These are phyloP conservation scores for Stachybotrys echinatus DNA, from an alignment of 2,329 filamentous ascomycete genomes.

Conservation along the genomic window DNA sequence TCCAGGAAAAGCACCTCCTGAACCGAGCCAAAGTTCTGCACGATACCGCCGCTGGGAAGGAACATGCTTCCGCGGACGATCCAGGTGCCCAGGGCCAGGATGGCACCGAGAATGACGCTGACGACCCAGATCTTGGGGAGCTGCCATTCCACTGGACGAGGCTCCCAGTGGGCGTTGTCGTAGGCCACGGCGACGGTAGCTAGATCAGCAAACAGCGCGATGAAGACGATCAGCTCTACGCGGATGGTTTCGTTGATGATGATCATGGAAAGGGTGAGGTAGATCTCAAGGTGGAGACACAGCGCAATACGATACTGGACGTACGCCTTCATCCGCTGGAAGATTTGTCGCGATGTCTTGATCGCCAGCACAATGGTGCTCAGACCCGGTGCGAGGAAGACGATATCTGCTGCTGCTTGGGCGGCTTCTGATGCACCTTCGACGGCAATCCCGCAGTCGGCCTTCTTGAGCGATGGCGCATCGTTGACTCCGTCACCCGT, in stretches of 20 bases:
- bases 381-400: slow-evolving; percentile 86
- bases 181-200: slow-evolving; percentile 90
- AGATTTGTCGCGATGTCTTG: slow-evolving; percentile 90
- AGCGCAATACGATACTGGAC: slow-evolving; percentile 92
- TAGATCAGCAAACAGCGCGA: slow-evolving; percentile 91
- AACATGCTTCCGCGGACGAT: slow-evolving; percentile 84
- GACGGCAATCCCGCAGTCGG: slow-evolving; percentile 93
- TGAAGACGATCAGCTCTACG: slow-evolving; percentile 81
- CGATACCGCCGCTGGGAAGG: slow-evolving; percentile 71
- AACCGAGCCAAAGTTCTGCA: slow-evolving; percentile 80
- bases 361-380: slow-evolving; percentile 89
- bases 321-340: slow-evolving; percentile 95
- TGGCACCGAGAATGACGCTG: slow-evolving; percentile 75
- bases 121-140: slow-evolving; percentile 90
- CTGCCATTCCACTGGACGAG: slow-evolving; percentile 90
- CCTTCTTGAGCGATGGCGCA: slow-evolving; percentile 87
- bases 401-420: slow-evolving; percentile 86
- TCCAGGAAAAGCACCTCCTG: slow-evolving; percentile 84
- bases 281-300: slow-evolving; percentile 86
- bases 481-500: slow-evolving; percentile 96
- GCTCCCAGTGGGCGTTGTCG: slow-evolving; percentile 84
- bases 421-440: slow-evolving; percentile 89
- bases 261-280: slow-evolving; percentile 86
- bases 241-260: slow-evolving; percentile 81
- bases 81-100: slow-evolving; percentile 81